Conservation (phyloP, 2,329 filamentous ascomycete genomes). For the Exophiala xenobiotica region DNA sequence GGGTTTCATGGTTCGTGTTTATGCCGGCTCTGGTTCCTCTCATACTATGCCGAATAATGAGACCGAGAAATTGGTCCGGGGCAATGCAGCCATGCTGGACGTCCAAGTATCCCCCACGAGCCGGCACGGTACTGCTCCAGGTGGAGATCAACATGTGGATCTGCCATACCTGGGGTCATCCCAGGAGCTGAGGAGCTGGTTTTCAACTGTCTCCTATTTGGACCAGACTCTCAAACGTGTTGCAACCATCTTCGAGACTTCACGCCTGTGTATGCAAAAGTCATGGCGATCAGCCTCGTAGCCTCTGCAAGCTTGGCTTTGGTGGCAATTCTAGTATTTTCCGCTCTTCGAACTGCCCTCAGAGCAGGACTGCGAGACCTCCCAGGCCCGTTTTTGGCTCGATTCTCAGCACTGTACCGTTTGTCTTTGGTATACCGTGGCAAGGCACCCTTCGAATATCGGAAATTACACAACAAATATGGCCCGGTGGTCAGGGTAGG, state of each 20-base stretch:
- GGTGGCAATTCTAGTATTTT: background rate
- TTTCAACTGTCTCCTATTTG: too few relatives aligned
- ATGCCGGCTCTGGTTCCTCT: too few relatives aligned
- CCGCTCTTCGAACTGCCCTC: background rate
- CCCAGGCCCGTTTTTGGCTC: constrained; percentile 69
- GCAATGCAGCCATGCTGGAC: background rate
- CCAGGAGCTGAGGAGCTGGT: too few relatives aligned
- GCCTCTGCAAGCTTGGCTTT: background rate
- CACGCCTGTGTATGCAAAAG: too few relatives aligned
- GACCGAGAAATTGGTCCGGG: background rate
- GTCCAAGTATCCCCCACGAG: too few relatives aligned
- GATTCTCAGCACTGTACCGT: constrained; percentile 70
- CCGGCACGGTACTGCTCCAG: background rate
- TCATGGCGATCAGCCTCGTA: too few relatives aligned
- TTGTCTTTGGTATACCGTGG: constrained; percentile 40
- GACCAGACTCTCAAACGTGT: too few relatives aligned
- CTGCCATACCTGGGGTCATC: too few relatives aligned
- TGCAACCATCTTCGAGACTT: too few relatives aligned
- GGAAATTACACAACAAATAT: constrained; percentile 15
- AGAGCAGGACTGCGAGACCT: constrained; percentile 9
- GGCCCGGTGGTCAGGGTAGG: constrained; percentile 17
- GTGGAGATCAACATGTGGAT: background rate
- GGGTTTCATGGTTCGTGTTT: too few relatives aligned
- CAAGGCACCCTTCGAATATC: constrained; percentile 4
- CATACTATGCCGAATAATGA: too few relatives aligned